Percentiles rank a stretch among this genome's conserved stretches.
These are phyloP conservation scores for Skeletonema grethae DNA, from an alignment of 108 stramenopile species.

Conservation along the genomic window DNA sequence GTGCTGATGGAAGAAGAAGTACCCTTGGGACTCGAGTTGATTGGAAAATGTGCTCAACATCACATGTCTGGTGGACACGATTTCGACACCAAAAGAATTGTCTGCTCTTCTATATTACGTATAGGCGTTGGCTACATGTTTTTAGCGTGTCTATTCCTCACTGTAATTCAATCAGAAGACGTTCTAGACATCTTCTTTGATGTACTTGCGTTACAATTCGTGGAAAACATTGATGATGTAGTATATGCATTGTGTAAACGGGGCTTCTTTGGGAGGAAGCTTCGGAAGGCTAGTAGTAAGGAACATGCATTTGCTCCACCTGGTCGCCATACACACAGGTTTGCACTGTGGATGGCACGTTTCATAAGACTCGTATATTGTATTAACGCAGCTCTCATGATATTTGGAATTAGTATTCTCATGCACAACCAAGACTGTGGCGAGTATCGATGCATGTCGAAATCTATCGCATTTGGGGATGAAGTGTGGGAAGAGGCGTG, in stretches of 20 bases:
- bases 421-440: neutral
- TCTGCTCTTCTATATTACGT: conserved; percentile 5
- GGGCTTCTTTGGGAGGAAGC: conserved; percentile 31
- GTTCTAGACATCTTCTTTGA: conserved; percentile 35
- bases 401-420: no score
- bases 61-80: no score
- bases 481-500: conserved; percentile 23
- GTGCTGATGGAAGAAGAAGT: conserved; percentile 15
- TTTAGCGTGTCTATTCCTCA: conserved; percentile 29
- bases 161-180: conserved; percentile 21
- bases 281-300: conserved; percentile 19
- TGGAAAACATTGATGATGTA: conserved; percentile 29
- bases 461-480: conserved; percentile 24
- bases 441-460: conserved; percentile 15
- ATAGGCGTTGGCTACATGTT: conserved; percentile 33
- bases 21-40: conserved; percentile 21
- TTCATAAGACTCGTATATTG: conserved; percentile 4
- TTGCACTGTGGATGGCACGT: neutral
- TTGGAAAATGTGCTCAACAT: conserved; percentile 6
- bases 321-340: neutral
- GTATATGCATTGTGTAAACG: conserved; percentile 18
- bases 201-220: conserved; percentile 19
- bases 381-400: neutral
- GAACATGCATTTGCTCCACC: neutral
- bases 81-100: neutral